Evolutionary conservation across 257 asterid species (phyloP).

Genomic region (Solanum etuberosum): DNA sequence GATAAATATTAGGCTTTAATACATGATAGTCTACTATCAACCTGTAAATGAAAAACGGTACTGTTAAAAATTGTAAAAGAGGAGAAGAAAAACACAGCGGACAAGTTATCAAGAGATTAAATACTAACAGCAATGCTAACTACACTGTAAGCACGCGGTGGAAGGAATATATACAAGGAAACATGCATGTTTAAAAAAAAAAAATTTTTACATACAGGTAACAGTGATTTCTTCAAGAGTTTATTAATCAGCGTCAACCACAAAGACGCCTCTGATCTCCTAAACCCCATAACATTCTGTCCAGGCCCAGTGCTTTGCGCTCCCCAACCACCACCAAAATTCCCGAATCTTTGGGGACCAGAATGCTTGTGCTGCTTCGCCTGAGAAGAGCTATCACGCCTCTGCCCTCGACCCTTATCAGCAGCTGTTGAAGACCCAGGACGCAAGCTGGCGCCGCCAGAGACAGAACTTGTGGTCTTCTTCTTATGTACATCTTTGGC

Average conservation of each 20-base stretch:
- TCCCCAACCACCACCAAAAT: conserved; percentile 32
- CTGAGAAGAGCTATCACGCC: conserved; percentile 20
- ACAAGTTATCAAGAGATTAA: background rate
- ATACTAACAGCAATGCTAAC: background rate
- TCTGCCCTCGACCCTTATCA: conserved; percentile 25
- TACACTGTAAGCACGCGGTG: background rate
- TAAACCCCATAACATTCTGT: conserved; percentile 37
- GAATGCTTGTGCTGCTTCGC: conserved; percentile 28
- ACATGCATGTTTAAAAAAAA: background rate
- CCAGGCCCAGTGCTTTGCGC: conserved; percentile 35
- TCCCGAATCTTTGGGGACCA: conserved; percentile 22
- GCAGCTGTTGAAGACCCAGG: conserved; percentile 6
- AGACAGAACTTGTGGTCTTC: conserved; percentile 32
- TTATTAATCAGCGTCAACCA: conserved; percentile 75
- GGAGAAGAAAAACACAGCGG: background rate
- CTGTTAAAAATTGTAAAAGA: background rate
- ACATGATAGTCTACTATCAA: background rate
- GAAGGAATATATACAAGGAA: background rate
- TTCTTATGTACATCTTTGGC: conserved; percentile 66
- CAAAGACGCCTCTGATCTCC: conserved; percentile 86
- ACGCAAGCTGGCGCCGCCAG: conserved; percentile 24
- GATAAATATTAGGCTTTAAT: background rate
- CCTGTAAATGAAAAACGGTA: background rate
- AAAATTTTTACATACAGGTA: conserved; percentile 55
- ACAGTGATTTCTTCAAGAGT: conserved; percentile 71